Percentiles rank a stretch among this genome's conserved stretches.
phyloP scores from a whole-genome alignment of 345 rosid genomes.

The Boechera divaricarpa region DNA sequence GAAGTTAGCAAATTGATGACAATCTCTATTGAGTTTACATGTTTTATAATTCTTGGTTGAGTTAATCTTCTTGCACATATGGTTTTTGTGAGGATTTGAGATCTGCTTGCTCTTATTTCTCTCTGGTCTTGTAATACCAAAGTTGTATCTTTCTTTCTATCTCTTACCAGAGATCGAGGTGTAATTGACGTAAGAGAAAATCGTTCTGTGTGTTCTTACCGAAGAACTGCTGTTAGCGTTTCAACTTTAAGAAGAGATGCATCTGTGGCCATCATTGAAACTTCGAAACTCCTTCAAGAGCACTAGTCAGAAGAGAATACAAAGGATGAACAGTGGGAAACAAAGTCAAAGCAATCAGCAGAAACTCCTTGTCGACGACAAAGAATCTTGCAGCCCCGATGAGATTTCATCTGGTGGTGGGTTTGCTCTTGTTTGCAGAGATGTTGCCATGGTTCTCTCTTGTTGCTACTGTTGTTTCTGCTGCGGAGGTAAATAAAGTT shows the following conservation, averaged over 20 bases:
- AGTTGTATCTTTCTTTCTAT: neutral
- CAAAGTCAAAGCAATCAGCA: conserved; percentile 40
- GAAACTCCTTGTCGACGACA: conserved; percentile 22
- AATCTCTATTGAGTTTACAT: neutral
- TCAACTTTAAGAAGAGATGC: conserved; percentile 26
- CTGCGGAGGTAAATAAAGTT: conserved; percentile 37
- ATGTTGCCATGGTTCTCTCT: conserved; percentile 41
- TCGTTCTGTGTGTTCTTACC: neutral
- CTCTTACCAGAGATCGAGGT: neutral
- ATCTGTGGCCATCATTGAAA: conserved; percentile 49
- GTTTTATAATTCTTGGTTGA: neutral
- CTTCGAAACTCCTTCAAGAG: conserved; percentile 46
- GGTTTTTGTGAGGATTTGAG: neutral
- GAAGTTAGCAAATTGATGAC: conserved; percentile 15
- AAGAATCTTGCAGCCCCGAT: neutral
- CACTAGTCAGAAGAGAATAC: conserved; percentile 29
- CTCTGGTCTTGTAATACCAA: conserved; percentile 3
- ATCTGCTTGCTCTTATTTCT: neutral
- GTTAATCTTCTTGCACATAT: neutral
- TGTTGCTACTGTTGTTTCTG: conserved; percentile 46
- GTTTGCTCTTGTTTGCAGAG: conserved; percentile 29
- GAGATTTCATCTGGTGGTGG: neutral
- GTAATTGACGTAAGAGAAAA: neutral
- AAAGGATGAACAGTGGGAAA: conserved; percentile 28
- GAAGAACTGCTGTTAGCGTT: neutral